Percentiles rank a stretch among this genome's conserved stretches.
Evolutionary conservation across 176 grass and related monocot genomes (phyloP).

Genomic region (Triticum dicoccoides): DNA sequence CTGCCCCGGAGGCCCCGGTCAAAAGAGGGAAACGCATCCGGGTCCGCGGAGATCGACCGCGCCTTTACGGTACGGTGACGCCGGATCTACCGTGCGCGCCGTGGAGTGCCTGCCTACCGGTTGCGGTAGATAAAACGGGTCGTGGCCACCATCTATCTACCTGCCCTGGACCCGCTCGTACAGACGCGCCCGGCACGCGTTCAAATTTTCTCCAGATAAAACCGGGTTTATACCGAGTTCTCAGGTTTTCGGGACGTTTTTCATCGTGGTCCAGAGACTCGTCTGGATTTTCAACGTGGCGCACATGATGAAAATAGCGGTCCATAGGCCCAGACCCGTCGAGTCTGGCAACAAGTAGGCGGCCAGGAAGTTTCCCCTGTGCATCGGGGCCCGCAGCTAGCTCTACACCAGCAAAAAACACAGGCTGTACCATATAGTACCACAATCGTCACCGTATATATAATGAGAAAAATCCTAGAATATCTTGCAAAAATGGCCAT

Average conservation of each 20-base stretch:
- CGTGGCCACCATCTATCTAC: too few species aligned
- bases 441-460: not conserved
- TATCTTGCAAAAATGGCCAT: not conserved
- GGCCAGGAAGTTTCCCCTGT: not conserved
- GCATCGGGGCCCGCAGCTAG: not conserved
- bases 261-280: not conserved
- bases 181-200: not conserved
- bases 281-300: not conserved
- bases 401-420: not conserved
- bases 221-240: not conserved
- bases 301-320: too few species aligned
- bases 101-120: not conserved
- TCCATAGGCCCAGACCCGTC: not conserved
- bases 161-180: not conserved
- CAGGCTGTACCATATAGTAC: not conserved
- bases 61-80: constrained; percentile 17
- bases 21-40: not conserved
- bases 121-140: too few species aligned
- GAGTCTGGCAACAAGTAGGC: too few species aligned
- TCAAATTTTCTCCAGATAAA: not conserved
- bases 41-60: not conserved
- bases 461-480: not conserved
- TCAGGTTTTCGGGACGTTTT: not conserved
- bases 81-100: not conserved
- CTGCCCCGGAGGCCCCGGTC: not conserved